Conservation (phyloP, 148 eudicot genomes). For the Chenopodium formosanum region DNA sequence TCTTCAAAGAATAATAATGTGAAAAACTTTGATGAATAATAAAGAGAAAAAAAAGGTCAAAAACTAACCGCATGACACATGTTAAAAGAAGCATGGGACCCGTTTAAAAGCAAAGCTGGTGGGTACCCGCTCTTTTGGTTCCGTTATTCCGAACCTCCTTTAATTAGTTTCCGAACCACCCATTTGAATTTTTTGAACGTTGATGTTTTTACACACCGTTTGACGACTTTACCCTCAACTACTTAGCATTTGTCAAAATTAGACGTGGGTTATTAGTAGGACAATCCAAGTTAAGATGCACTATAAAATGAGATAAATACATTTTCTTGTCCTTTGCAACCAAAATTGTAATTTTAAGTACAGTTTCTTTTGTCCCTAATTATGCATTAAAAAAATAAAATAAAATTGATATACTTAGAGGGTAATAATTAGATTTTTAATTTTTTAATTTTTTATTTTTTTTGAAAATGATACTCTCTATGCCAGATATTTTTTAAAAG, state of each 20-base stretch:
- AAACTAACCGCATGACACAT: constrained; percentile 22
- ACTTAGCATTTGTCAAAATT: neutral
- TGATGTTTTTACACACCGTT: neutral
- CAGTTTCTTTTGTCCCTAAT: too few species aligned
- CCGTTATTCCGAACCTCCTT: neutral
- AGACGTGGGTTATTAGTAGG: neutral
- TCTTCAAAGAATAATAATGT: constrained; percentile 4
- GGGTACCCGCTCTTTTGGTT: constrained; percentile 10
- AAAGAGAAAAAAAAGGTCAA: neutral
- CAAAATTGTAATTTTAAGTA: too few species aligned
- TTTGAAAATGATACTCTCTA: too few species aligned
- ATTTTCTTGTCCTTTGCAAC: too few species aligned
- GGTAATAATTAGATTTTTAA: too few species aligned
- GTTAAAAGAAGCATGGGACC: constrained; percentile 23
- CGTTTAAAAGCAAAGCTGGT: neutral
- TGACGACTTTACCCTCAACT: constrained; percentile 22
- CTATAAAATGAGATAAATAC: too few species aligned
- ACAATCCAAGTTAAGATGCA: too few species aligned
- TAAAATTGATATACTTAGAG: too few species aligned
- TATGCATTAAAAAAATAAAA: too few species aligned
- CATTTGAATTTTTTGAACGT: constrained; percentile 38
- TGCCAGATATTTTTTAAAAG: too few species aligned
- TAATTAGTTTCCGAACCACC: constrained; percentile 22
- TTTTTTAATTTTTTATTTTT: too few species aligned
- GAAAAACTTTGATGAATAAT: neutral